Evolutionary conservation across 495 filamentous ascomycete genomes (phyloP), one percentile per base, ranked within the genome.

Genomic region (Penicillium herquei): DNA sequence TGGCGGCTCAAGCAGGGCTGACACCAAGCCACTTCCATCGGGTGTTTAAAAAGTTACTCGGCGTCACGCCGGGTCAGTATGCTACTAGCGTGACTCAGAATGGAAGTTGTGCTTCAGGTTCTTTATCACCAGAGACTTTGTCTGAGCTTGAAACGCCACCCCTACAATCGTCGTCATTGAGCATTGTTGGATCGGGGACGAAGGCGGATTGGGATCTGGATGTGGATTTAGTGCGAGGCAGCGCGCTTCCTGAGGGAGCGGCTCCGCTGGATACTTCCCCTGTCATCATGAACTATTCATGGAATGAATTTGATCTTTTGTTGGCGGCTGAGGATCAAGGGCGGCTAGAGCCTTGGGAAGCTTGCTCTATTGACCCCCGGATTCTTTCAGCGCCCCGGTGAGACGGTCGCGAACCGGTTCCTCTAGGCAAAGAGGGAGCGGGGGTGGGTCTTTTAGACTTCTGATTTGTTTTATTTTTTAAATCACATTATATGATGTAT

Each of bases 11-110:
- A 54, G 84, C 78, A 14, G 74, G 76, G 3, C 62, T 86, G 53
- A 85, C 82, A 14, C 72, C 83, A 43, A 79, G 84, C 61, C 81
- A 87, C 65, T 84, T 87, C 57, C 83, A 82, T 61, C 81, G 86
- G 32, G 68, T 87, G 35, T 84, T 85, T 55, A 86, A 81, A 68
- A 78, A 82, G 51, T 72, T 73, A 3, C 80, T 76, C 62, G 81
- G 85, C 52, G 67, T 84, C 17, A 86, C 84, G 56, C 81, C 83
- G n/a, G 83, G 83, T 33, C 75, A 80, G 55, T 87, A 84, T 68
- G 56, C 59, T 11, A 58, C 48, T 34, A 55, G 55, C 16, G 39
- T 63, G 33, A 45, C 35, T 31, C 57, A 59, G 31, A 48, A 51
- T 21, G 32, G 46, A 32, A 12, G 11, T 4, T 43, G 39, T 35